These are phyloP conservation scores for Knufia fluminis DNA, from an alignment of 2,329 filamentous ascomycete species.

Conservation along the genomic window DNA sequence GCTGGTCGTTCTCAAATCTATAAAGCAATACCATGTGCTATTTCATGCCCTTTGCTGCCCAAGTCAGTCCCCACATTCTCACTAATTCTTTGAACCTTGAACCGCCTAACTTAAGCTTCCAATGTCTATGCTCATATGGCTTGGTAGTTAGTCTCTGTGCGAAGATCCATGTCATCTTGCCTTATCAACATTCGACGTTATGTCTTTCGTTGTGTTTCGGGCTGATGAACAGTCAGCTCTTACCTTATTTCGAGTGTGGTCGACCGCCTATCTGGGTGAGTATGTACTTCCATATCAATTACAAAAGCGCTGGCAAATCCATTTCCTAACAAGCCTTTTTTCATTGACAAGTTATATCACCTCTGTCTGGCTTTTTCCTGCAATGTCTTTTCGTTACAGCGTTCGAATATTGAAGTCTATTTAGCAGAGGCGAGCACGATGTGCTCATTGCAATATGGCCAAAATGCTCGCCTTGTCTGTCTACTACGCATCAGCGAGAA, in stretches of 20 bases:
- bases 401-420: no score
- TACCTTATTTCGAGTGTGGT: constrained; percentile 8
- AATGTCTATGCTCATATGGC: constrained; percentile 20
- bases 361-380: no score
- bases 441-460: no score
- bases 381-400: no score
- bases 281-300: not conserved
- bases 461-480: no score
- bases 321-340: not conserved
- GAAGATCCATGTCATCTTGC: constrained; percentile 19
- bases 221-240: constrained; percentile 1
- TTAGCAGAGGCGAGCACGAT: no score
- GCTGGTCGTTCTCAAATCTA: constrained; percentile 19
- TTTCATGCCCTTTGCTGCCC: not conserved
- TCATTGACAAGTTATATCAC: no score
- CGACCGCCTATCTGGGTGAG: not conserved
- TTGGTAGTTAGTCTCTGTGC: constrained; percentile 24
- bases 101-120: constrained; percentile 23
- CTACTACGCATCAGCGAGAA: no score
- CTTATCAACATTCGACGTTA: constrained; percentile 14
- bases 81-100: no score
- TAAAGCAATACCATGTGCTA: constrained; percentile 6
- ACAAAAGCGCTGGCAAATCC: not conserved
- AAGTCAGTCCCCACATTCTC: no score
- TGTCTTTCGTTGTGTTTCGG: constrained; percentile 12